Evolutionary conservation across 2,329 filamentous ascomycete genomes (phyloP).

Genomic region (Colletotrichum lupini): DNA sequence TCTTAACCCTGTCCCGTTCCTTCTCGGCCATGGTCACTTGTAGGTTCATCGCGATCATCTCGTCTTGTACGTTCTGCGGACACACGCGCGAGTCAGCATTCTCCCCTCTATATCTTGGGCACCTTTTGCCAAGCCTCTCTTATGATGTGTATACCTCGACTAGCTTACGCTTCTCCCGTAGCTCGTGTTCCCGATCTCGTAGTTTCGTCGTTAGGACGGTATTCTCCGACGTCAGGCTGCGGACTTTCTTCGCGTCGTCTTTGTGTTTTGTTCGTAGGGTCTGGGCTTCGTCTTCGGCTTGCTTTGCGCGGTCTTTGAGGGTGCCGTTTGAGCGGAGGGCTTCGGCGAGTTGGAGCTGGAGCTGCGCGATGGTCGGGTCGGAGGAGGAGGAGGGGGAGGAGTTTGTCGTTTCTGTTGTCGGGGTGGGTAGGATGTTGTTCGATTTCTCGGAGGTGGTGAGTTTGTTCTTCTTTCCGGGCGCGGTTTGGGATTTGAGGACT

Average conservation of each 20-base stretch:
- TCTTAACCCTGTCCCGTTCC: constrained; percentile 75
- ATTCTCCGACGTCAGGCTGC: constrained; percentile 71
- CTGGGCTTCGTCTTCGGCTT: constrained; percentile 72
- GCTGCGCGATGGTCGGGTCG: constrained; percentile 55
- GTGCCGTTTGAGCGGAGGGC: constrained; percentile 80
- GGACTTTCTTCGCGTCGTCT: constrained; percentile 70
- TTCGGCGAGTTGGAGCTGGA: constrained; percentile 78
- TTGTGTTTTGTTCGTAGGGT: constrained; percentile 69
- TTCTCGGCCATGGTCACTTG: constrained; percentile 90
- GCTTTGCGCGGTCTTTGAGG: constrained; percentile 72
- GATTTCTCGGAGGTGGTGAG: constrained; percentile 38
- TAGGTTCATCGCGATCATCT: constrained; percentile 87
- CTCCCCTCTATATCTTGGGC: neutral
- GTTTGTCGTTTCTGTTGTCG: constrained; percentile 12
- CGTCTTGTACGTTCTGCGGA: constrained; percentile 83
- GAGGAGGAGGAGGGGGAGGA: constrained; percentile 32
- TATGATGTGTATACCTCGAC: constrained; percentile 67
- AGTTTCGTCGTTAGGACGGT: constrained; percentile 72
- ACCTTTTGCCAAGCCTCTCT: neutral
- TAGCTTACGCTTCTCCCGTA: constrained; percentile 84
- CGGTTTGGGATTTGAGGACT: constrained; percentile 45
- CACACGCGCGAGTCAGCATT: constrained; percentile 3
- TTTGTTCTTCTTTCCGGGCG: constrained; percentile 37
- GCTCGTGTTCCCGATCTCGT: constrained; percentile 85
- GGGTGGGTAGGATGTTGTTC: neutral